Conservation (phyloP, 257 asterid genomes). For the Nyctanthes arbortristis region DNA sequence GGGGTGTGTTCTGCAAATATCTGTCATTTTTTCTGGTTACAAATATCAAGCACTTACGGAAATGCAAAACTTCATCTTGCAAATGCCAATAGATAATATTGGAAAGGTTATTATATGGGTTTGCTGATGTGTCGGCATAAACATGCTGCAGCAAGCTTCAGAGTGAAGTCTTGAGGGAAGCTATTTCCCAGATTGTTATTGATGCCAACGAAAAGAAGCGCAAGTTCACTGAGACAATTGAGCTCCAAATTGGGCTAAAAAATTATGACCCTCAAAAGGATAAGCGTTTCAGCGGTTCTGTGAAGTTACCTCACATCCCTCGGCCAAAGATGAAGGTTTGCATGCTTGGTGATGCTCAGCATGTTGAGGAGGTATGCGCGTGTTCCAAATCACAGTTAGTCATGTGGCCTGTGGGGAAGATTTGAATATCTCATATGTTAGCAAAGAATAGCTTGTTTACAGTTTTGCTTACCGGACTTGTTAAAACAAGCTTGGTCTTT, state of each 20-base stretch:
- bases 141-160: conserved; percentile 23
- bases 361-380: conserved; percentile 18
- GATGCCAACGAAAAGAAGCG: conserved; percentile 24
- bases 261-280: conserved; percentile 32
- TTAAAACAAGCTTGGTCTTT: not conserved
- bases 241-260: conserved; percentile 14
- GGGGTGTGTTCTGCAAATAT: too few relatives aligned
- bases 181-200: conserved; percentile 15
- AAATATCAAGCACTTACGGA: too few relatives aligned
- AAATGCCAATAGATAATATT: not conserved
- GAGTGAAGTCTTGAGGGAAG: conserved; percentile 32
- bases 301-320: conserved; percentile 17
- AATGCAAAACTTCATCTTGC: not conserved
- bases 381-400: not conserved
- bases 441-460: not conserved
- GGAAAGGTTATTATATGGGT: not conserved
- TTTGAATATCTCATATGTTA: not conserved
- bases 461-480: not conserved
- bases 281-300: conserved; percentile 21
- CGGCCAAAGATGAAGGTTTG: conserved; percentile 17
- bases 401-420: not conserved
- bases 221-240: conserved; percentile 12
- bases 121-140: not conserved
- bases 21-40: too few relatives aligned
- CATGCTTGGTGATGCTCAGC: conserved; percentile 23